Evolutionary conservation across 2,329 filamentous ascomycete genomes (phyloP), one percentile per base, ranked within the genome.

Genomic region (Colletotrichum sp.): DNA sequence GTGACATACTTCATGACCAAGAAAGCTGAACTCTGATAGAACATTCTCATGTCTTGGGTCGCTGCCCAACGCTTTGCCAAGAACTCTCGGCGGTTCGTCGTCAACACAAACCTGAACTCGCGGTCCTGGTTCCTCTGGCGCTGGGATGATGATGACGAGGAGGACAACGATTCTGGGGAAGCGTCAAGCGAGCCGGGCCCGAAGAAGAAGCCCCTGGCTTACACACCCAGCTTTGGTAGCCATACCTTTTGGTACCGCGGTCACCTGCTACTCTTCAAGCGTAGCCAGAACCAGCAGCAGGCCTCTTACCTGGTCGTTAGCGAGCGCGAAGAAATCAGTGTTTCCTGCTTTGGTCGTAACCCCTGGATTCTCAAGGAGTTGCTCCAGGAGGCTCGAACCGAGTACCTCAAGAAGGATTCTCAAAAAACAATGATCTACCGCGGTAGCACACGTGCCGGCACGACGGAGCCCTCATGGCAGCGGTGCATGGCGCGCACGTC

Each of bases 21-120:
- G 39, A 15, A n/a, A 16, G 11, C 72, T 75, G 30, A 76, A 36
- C 22, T 27, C 55, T n/a, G n/a, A 11, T 19, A 77, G 75, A 93
- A 93, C 80, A 93, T 94, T 80, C 80, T 95, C 55, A 94, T 95
- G 92, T 88, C 88, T 30, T 95, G 93, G 93, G 88, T 95, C 4
- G 88, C 92, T 3, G 84, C 86, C 39, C 93, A 95, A 82, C 82
- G 85, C 5, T 94, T 94, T 78, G 88, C 92, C 25, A 88, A 90
- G 76, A 85, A 86, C 7, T 90, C 92, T 0, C 90, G 91, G 16
- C 88, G 89, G 61, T 93, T 94, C 78, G 88, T 94, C 13, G 93
- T 91, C 55, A 93, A 93, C 80, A 93, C 92, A 8, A 90, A 90
- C 79, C 81, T 92, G 44, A 90, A 88, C 79, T 91, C 88, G 4